Conservation (phyloP, 2,329 filamentous ascomycete genomes). For the Colletotrichum paranaense region DNA sequence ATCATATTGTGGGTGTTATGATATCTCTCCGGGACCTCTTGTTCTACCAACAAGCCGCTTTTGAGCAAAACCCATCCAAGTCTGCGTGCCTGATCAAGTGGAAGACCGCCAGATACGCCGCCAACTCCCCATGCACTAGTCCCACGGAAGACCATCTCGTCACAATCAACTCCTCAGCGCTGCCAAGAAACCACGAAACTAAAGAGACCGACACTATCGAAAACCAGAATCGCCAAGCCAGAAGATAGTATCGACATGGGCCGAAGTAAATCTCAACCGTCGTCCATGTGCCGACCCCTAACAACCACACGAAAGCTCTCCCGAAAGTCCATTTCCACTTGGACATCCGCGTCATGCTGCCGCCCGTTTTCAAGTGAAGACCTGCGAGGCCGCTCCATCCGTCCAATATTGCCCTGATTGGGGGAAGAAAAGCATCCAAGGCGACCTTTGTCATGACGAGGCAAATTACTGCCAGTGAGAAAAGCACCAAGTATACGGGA, state of each 20-base stretch:
- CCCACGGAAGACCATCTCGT: neutral
- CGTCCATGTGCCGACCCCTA: neutral
- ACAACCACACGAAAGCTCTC: neutral
- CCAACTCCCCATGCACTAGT: neutral
- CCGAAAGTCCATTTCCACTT: neutral
- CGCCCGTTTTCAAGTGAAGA: neutral
- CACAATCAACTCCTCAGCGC: neutral
- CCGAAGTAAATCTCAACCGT: constrained; percentile 7
- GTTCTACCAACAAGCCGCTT: neutral
- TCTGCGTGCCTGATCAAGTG: neutral
- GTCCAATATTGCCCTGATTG: neutral
- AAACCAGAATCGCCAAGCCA: constrained; percentile 1
- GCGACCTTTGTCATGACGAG: neutral
- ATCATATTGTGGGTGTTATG: fast-evolving
- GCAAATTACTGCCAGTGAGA: neutral
- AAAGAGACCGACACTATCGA: neutral
- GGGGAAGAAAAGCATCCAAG: neutral
- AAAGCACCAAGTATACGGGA: neutral
- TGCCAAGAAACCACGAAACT: neutral
- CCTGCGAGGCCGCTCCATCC: neutral
- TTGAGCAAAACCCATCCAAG: neutral
- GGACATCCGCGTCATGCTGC: neutral
- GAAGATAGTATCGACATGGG: neutral
- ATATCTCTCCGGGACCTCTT: too few relatives aligned
- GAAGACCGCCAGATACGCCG: neutral